phyloP scores from a whole-genome alignment of 2,329 filamentous ascomycete genomes.

The Stagonosporopsis chrysanthemi region DNA sequence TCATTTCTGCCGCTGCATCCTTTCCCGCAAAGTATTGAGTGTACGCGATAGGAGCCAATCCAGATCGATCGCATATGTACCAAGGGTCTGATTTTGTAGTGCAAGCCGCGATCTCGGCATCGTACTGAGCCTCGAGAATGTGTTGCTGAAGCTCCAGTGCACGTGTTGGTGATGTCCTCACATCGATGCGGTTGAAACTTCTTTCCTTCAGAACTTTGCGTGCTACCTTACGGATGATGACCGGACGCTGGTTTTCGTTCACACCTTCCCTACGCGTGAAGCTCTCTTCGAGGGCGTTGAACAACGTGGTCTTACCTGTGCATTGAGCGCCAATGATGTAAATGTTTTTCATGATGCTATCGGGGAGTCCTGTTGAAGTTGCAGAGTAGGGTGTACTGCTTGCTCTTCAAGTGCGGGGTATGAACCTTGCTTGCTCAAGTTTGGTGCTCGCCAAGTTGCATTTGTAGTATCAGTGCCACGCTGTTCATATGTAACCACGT shows the following conservation, averaged over 20 bases:
- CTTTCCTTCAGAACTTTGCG: constrained; percentile 46
- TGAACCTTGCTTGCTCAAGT: no score
- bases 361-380: not conserved
- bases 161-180: constrained; percentile 34
- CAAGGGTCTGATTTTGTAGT: constrained; percentile 22
- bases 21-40: no score
- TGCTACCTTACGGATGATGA: constrained; percentile 51
- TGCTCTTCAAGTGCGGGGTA: no score
- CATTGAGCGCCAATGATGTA: constrained; percentile 57
- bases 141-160: constrained; percentile 49
- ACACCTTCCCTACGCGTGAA: constrained; percentile 15
- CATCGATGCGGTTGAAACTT: constrained; percentile 47
- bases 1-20: constrained; percentile 32
- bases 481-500: no score
- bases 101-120: constrained; percentile 35
- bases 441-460: no score
- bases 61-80: constrained; percentile 56
- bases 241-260: not conserved
- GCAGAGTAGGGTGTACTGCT: no score
- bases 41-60: constrained; percentile 55
- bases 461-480: no score
- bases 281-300: constrained; percentile 42
- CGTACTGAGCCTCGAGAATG: constrained; percentile 50
- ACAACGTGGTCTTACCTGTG: constrained; percentile 57
- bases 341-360: constrained; percentile 27